Base-by-base conservation (phyloP, 176 grass and related monocot genomes). In the Avena atlantica region DNA sequence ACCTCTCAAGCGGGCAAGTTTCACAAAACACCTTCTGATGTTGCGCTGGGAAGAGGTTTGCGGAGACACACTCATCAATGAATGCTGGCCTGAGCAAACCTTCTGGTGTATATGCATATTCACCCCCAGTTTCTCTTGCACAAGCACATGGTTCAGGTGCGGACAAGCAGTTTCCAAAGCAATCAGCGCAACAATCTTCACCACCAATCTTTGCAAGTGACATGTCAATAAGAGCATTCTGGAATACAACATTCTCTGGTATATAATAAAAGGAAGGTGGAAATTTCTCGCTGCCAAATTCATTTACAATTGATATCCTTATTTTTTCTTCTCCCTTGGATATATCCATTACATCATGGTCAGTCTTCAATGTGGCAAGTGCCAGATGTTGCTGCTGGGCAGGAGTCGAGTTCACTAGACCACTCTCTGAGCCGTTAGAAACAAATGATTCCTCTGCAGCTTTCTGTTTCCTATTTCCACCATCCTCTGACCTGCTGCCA, bases 261-360 rank as follows among this genome's bases (percentile, higher is more conserved):
- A 95, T 80, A 60, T 95, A 93, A 49, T 74, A 76, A 79, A 95
- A 95, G 12, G 59, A 74, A 27, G 88, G 49, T 19, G 86, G 89
- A 31, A 55, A 89, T 58, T 81, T 88, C 25, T 87, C 86, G 16
- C 79, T 74, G 17, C 74, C 81, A 57, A 82, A 86, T 59, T 93
- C 90, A 84, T 95, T 95, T 37, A 87, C 78, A 19, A 95, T 81
- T 20, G 88, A 86, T 80, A 95, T 89, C 57, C 63, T 86, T 20
- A 92, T 66, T 67, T 56, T 91, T 78, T 95, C 93, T 72, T 79
- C 83, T 50, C 89, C 93, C 87, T 81, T 95, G 60, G 88, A 80
- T 90, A 95, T 92, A 71, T 95, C 93, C 40, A 49, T 84, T 7
- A 90, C 42, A 90, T 93, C 86, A 70, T 95, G 93, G 25, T 73